Evolutionary conservation across 2,329 filamentous ascomycete genomes (phyloP).

Genomic region (Talaromyces albobiverticillius): DNA sequence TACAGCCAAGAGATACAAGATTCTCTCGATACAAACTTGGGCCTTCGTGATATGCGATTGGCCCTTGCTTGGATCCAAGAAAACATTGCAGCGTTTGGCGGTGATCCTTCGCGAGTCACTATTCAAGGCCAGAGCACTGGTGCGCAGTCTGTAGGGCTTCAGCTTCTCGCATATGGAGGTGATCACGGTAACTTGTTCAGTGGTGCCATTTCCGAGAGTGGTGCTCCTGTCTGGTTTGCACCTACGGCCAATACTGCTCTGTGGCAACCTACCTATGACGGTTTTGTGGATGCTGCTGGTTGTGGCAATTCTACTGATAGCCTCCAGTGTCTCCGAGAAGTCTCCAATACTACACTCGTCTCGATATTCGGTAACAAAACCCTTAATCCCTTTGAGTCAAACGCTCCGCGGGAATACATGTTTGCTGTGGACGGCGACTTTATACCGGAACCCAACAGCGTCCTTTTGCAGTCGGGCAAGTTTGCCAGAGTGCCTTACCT

Average conservation of each 20-base stretch:
- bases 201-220: slow-evolving; percentile 75
- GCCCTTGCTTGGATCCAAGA: slow-evolving; percentile 74
- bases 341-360: slow-evolving; percentile 23
- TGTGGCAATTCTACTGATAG: slow-evolving; percentile 43
- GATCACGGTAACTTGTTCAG: slow-evolving; percentile 60
- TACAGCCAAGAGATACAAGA: not conserved
- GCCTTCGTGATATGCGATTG: slow-evolving; percentile 68
- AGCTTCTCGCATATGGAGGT: slow-evolving; percentile 71
- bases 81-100: slow-evolving; percentile 58
- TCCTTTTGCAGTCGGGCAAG: not conserved
- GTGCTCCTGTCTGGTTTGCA: slow-evolving; percentile 61
- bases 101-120: slow-evolving; percentile 62
- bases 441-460: not conserved
- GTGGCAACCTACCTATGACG: slow-evolving; percentile 51
- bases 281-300: slow-evolving; percentile 46
- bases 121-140: slow-evolving; percentile 75
- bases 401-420: not conserved
- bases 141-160: slow-evolving; percentile 70
- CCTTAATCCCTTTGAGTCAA: not conserved
- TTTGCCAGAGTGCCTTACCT: not conserved
- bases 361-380: not conserved
- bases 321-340: slow-evolving; percentile 53
- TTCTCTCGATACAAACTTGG: slow-evolving; percentile 55
- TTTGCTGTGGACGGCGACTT: not conserved
- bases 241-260: slow-evolving; percentile 64